Evolutionary conservation across 768 basidiomycete species (phyloP), one percentile per base, ranked within the genome.

Genomic region (Astraeus odoratus): DNA sequence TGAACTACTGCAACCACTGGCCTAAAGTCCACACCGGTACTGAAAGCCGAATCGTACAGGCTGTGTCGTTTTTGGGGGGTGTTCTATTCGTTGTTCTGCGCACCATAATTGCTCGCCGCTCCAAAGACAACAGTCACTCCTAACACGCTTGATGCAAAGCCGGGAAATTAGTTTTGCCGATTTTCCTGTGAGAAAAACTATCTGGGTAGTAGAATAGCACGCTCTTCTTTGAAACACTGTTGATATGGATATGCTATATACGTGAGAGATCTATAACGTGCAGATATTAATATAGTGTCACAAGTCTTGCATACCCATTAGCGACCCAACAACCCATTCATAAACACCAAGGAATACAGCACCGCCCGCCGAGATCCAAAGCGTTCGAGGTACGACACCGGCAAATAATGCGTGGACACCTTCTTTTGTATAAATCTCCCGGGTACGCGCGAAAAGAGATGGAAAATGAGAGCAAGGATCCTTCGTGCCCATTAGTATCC

Each of bases 291-390:
- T 25, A n/a, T 42, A 1, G 18, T 6, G 10, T 39, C 15, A n/a
- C 12, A 2, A 16, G 23, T 19, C 25, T 48, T 18, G 45, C 15
- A n/a, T 27, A 10, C 49, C 52, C 50, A 57, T 72, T 9, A 86
- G 60, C 2, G 72, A 68, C 55, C 76, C 70, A 3, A 83, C 69
- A 1, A 73, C 79, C 77, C 80, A 84, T 63, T 99, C 95, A 56
- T 97, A 99, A 39, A 91, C 83, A n/a, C 96, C 96, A 20, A 99
- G 73, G 64, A 99, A 99, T 0, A 98, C 91, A 1, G 94, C 93
- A 2, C 96, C 96, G 3, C 96, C 96, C 2, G 89, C 82, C 2
- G 91, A 92, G 57, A 99, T 98, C 86, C 95, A 98, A 42, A 96
- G 60, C 30, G 94, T 97, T 59, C 96, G 77, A 20, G 95, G 95